Evolutionary conservation across 257 asterid species (phyloP), one percentile per base, ranked within the genome.

Genomic region (Handroanthus guayacan): DNA sequence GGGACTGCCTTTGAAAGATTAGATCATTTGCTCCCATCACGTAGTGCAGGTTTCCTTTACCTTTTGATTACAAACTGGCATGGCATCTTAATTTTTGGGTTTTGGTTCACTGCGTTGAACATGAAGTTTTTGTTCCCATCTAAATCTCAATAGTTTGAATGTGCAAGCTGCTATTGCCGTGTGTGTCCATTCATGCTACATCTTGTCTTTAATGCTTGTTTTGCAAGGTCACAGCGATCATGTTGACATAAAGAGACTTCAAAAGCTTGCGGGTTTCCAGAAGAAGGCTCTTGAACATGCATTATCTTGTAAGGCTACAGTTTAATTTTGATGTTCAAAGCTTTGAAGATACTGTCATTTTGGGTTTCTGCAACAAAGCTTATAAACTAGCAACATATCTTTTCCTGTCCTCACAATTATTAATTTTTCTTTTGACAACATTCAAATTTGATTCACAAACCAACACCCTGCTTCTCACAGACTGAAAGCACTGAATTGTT

Each of bases 1-100:
- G 99, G 99, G 62, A 95, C 97, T 14, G 89, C 86, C 78, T 76
- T 86, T 7, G 97, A 93, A 38, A 91, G 97, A 86, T 77, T 95
- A 73, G 98, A 95, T 78, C 99, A 95, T 81, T 79, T 95, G 56
- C 97, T 95, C 72, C 98, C 99, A 44, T 93, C 98, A 4, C 88
- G 89, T 78, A 80, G 52, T 71, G 81, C 89, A 88, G 97, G 97
- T 94, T 56, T 69, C 36, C 63, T 57, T 51, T 51, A 39, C 3
- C 16, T 65, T 39, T 50, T 3, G 47, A 62, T 1, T 5, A 64
- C 4, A 39, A 6, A 8, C 14, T 64, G n/a, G 34, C 54, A 43
- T 43, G 71, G 71, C 65, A 17, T n/a, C 25, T 44, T 43, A 39
- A 3, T 14, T 38, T n/a, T 1, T 17, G 34, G 20, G 62, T 37